Conservation (phyloP, 73 alveolate genomes). For the Stentor roeselii region DNA sequence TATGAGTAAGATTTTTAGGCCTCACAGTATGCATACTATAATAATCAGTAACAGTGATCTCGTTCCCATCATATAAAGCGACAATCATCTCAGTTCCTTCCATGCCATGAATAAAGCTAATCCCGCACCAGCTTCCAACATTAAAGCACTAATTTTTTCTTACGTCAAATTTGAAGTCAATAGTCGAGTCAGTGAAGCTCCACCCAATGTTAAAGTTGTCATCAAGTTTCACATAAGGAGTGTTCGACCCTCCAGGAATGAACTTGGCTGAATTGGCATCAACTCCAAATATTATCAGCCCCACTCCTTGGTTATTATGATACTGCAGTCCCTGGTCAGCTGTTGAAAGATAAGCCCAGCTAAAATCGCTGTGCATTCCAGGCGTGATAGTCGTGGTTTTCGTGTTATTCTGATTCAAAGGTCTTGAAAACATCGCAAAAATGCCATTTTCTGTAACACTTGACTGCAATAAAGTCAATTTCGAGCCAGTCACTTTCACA, state of each 20-base stretch:
- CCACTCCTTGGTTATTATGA: neutral
- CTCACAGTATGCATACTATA: neutral
- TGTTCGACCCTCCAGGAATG: neutral
- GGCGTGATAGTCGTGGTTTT: neutral
- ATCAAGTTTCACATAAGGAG: slow-evolving; percentile 2
- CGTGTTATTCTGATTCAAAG: neutral
- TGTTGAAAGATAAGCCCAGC: slow-evolving; percentile 7
- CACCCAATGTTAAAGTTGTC: neutral
- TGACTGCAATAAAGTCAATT: neutral
- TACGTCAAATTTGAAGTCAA: slow-evolving; percentile 6
- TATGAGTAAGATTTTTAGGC: neutral
- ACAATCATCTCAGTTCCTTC: neutral
- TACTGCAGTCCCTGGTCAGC: neutral
- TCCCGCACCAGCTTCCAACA: slow-evolving; percentile 15
- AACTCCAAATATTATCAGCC: neutral
- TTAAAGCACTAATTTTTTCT: neutral
- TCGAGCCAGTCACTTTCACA: neutral
- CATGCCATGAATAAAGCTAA: slow-evolving; percentile 11
- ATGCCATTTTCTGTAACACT: neutral
- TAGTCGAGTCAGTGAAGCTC: neutral
- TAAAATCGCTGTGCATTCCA: neutral
- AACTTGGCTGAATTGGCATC: neutral
- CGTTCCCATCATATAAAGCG: neutral
- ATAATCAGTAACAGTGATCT: neutral
- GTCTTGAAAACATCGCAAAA: neutral